Evolutionary conservation across 352 stramenopile species (phyloP).

Genomic region (Phytophthora rubi): DNA sequence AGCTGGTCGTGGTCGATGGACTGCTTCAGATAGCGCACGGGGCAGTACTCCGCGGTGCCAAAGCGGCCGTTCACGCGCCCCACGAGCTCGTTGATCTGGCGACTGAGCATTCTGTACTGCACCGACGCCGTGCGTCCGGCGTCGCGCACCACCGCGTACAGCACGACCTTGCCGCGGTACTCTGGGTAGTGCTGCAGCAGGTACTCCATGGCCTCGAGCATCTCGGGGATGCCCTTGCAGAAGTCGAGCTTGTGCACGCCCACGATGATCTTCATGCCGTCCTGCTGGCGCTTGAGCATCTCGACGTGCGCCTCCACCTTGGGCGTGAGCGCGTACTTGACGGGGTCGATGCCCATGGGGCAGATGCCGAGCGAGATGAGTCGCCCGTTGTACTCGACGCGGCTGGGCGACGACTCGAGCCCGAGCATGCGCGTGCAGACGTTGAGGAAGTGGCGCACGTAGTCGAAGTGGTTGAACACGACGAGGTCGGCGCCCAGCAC

Average conservation of each 20-base stretch:
- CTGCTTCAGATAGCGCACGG: constrained; percentile 89
- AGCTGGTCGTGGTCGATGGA: constrained; percentile 89
- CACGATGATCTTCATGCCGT: constrained; percentile 82
- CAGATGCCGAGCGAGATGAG: constrained; percentile 90
- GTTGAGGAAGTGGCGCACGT: constrained; percentile 89
- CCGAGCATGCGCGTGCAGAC: constrained; percentile 87
- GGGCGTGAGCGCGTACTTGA: constrained; percentile 78
- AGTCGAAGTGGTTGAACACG: constrained; percentile 92
- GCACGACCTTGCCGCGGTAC: constrained; percentile 93
- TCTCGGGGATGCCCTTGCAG: constrained; percentile 89
- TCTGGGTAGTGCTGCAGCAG: constrained; percentile 89
- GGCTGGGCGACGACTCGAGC: constrained; percentile 85
- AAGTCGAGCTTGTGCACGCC: constrained; percentile 84
- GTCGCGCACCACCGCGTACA: constrained; percentile 94
- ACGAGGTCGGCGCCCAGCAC: constrained; percentile 88
- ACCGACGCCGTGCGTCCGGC: constrained; percentile 63
- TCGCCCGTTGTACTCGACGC: constrained; percentile 87
- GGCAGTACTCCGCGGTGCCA: constrained; percentile 88
- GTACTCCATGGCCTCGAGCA: constrained; percentile 91
- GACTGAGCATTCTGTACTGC: constrained; percentile 85
- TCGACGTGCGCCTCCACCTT: constrained; percentile 61
- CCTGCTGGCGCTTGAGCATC: constrained; percentile 58
- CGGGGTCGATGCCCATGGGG: constrained; percentile 90
- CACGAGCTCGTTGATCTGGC: constrained; percentile 91
- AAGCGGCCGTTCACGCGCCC: constrained; percentile 89